These are phyloP conservation scores for Trichoderma guizhouense DNA, from an alignment of 2,329 filamentous ascomycete species.

Conservation along the genomic window DNA sequence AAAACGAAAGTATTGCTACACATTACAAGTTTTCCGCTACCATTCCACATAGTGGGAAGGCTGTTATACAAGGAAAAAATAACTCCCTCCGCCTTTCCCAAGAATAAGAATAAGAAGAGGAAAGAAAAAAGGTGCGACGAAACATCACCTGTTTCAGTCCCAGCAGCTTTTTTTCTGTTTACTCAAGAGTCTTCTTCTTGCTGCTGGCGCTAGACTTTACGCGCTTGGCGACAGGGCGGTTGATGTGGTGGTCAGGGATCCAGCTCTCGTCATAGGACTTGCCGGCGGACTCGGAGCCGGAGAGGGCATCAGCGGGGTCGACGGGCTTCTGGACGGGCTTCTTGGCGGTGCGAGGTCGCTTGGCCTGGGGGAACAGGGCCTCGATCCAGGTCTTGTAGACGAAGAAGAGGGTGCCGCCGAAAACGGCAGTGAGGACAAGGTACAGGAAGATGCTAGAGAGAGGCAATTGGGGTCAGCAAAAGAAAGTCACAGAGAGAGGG, in stretches of 20 bases:
- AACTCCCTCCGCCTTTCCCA: not conserved
- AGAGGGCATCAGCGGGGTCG: constrained; percentile 58
- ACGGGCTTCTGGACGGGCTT: constrained; percentile 62
- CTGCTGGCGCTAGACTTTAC: constrained; percentile 55
- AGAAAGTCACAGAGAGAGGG: not conserved
- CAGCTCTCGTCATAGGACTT: constrained; percentile 87
- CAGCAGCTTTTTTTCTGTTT: constrained; percentile 14
- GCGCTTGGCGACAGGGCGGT: constrained; percentile 71
- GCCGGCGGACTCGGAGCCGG: constrained; percentile 67
- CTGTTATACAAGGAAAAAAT: not conserved
- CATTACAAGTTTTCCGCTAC: constrained; percentile 5
- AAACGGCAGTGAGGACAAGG: constrained; percentile 76
- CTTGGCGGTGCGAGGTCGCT: constrained; percentile 60
- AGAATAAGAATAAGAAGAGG: not conserved
- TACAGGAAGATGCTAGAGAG: constrained; percentile 89
- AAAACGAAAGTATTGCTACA: not conserved
- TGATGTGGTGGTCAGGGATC: constrained; percentile 87
- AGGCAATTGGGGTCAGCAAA: not conserved
- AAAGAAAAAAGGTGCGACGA: not conserved
- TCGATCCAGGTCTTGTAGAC: constrained; percentile 99
- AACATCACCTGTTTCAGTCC: not conserved
- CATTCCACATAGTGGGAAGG: not conserved
- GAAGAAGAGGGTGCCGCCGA: constrained; percentile 83
- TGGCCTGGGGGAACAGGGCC: constrained; percentile 88
- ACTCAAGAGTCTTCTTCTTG: constrained; percentile 40